These are phyloP conservation scores for Yarrowia phangngaensis DNA, from an alignment of 805 yeast species.

Conservation along the genomic window DNA sequence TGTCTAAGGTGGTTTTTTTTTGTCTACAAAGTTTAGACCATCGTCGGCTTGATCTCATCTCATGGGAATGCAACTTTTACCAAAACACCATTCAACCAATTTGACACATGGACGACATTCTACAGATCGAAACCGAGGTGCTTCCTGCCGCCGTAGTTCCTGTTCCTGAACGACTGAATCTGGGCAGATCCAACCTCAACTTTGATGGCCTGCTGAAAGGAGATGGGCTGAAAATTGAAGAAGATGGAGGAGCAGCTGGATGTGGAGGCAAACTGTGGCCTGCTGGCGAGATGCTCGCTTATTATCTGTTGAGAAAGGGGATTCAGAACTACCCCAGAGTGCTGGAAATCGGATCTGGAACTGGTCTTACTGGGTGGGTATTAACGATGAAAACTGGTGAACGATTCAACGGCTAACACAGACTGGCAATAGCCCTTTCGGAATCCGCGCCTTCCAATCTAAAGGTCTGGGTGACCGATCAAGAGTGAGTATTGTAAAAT, in stretches of 20 bases:
- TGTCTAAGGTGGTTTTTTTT: too few species aligned
- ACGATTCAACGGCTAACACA: conserved; percentile 4
- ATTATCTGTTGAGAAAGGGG: conserved; percentile 42
- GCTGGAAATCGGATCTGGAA: conserved; percentile 56
- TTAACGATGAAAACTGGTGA: too few species aligned
- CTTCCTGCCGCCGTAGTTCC: conserved; percentile 40
- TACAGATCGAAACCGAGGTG: conserved; percentile 28
- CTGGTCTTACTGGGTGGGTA: conserved; percentile 52
- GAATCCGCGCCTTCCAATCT: conserved; percentile 35
- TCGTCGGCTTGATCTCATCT: too few species aligned
- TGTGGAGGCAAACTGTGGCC: conserved; percentile 66
- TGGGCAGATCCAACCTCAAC: conserved; percentile 42
- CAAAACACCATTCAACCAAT: too few species aligned
- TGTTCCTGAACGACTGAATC: conserved; percentile 39
- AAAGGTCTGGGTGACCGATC: conserved; percentile 49
- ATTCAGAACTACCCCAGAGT: conserved; percentile 35
- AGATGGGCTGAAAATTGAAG: conserved; percentile 44
- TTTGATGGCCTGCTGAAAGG: conserved; percentile 42
- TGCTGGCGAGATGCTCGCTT: conserved; percentile 54
- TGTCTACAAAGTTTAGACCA: too few species aligned
- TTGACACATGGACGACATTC: background rate
- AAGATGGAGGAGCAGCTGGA: conserved; percentile 57
- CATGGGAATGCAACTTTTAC: too few species aligned
- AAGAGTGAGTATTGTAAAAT: conserved; percentile 36
- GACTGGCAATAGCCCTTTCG: conserved; percentile 38